phyloP scores from a whole-genome alignment of 169 alveolate genomes.

The Cryptosporidium viatorum region DNA sequence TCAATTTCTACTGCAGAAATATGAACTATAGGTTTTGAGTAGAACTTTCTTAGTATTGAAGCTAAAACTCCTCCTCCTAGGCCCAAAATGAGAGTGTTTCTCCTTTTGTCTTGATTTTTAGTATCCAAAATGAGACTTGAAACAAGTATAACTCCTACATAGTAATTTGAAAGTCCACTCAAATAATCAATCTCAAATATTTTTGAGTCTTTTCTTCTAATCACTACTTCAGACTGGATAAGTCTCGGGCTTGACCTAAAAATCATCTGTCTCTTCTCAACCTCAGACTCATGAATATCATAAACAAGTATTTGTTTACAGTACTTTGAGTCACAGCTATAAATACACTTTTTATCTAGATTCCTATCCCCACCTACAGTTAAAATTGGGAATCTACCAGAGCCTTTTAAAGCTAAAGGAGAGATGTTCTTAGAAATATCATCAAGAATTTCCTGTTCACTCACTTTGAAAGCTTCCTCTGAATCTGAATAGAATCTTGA shows the following conservation, averaged over 20 bases:
- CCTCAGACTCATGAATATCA: conserved; percentile 19
- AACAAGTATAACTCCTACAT: conserved; percentile 40
- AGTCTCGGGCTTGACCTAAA: conserved; percentile 66
- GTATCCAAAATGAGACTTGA: conserved; percentile 20
- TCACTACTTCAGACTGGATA: conserved; percentile 49
- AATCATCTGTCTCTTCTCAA: conserved; percentile 51
- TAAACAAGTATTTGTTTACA: conserved; percentile 37
- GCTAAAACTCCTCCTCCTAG: conserved; percentile 67
- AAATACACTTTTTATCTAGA: conserved; percentile 6
- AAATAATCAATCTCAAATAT: conserved; percentile 10
- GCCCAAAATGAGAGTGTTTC: conserved; percentile 34
- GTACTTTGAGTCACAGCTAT: conserved; percentile 24
- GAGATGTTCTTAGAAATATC: conserved; percentile 30
- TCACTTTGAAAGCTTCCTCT: background rate
- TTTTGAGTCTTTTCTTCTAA: background rate
- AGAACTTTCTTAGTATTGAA: conserved; percentile 10
- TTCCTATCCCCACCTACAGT: conserved; percentile 36
- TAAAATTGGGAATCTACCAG: conserved; percentile 46
- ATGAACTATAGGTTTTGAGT: background rate
- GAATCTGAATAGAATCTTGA: conserved; percentile 20
- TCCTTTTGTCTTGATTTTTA: background rate
- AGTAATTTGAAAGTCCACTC: conserved; percentile 36
- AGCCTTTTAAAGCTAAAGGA: conserved; percentile 45
- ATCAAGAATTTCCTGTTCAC: conserved; percentile 5
- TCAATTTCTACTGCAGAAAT: conserved; percentile 61